Percentiles rank a stretch among this genome's conserved stretches.
Conservation (phyloP, 2,329 filamentous ascomycete genomes). For the Achaetomium macrosporum region DNA sequence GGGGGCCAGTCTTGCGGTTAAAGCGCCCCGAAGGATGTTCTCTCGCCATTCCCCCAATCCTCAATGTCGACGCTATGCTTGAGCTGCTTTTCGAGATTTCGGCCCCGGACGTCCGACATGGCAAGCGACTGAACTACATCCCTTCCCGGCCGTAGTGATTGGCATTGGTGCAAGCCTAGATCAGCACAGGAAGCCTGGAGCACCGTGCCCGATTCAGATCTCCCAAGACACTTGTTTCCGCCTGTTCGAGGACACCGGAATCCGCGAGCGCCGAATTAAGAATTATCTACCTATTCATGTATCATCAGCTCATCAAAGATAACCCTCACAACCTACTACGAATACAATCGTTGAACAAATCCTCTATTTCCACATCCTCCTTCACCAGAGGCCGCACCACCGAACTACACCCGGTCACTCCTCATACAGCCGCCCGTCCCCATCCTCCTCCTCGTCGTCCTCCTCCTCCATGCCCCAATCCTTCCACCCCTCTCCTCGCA, state of each 20-base stretch:
- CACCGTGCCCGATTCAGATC: neutral
- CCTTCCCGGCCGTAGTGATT: neutral
- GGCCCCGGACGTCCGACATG: too few relatives aligned
- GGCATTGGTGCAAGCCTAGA: neutral
- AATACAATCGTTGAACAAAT: neutral
- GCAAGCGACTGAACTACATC: neutral
- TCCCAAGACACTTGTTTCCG: too few relatives aligned
- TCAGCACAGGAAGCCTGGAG: neutral
- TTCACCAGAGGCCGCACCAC: neutral
- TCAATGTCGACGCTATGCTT: too few relatives aligned
- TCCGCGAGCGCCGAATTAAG: neutral
- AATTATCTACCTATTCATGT: neutral
- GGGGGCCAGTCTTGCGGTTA: too few relatives aligned
- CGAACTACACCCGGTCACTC: neutral
- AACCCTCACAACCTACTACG: neutral
- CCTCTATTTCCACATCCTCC: neutral
- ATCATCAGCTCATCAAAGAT: neutral
- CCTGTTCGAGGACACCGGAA: too few relatives aligned
- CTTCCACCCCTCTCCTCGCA: slow-evolving; percentile 68
- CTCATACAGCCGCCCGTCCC: slow-evolving; percentile 23
- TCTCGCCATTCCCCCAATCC: too few relatives aligned
- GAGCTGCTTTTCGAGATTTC: too few relatives aligned
- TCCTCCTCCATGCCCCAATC: slow-evolving; percentile 56
- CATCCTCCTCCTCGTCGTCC: slow-evolving; percentile 29
- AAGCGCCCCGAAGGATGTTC: too few relatives aligned